Evolutionary conservation across 1,139 yeast species (phyloP), one percentile per base, ranked within the genome.

Genomic region (Magnusiomyces sp.): DNA sequence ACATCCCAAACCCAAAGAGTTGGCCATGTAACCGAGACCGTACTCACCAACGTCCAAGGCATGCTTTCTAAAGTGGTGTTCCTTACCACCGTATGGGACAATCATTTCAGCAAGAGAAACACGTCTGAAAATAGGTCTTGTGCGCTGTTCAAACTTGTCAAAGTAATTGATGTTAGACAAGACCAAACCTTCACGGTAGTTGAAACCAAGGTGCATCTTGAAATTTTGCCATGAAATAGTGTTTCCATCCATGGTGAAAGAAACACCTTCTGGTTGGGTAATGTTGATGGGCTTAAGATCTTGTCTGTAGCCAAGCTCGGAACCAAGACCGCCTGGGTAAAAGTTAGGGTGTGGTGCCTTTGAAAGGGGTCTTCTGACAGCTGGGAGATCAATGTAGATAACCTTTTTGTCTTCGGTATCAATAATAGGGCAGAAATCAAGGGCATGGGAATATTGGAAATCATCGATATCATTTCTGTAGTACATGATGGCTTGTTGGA

Each of bases 31-130:
- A 60, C 94, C 94, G 57, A 89, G 90, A 70, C 94, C 94, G 65
- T 83, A 83, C 68, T 84, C 94, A 63, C 94, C 94, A 59, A 84
- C 79, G 69, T 84, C 94, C 66, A 84, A 79, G 43, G 94, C 94
- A 60, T 84, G 94, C 66, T 84, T 84, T 71, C 94, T 76, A 63
- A 83, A 89, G 64, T 83, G 90, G 48, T 89, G 90, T 69, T 76
- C 81, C 57, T 79, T 83, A 55, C 75, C 73, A 52, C 94, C 94
- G 62, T 84, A 84, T 33, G 94, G 94, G 53, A 84, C 94, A 68
- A 84, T 81, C 92, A 84, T 83, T 70, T 84, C 94, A 43, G 85
- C 73, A 54, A 84, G 72, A 2, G 94, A 84, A 60, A 84, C 74
- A 68, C 94, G 75, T 71, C 84, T 88, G 75, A 84, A 83, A 54